A percentile compares a stretch with the other conserved stretches of the same genome.
Evolutionary conservation across 257 asterid species (phyloP).

Genomic region (Anisodus acutangulus): DNA sequence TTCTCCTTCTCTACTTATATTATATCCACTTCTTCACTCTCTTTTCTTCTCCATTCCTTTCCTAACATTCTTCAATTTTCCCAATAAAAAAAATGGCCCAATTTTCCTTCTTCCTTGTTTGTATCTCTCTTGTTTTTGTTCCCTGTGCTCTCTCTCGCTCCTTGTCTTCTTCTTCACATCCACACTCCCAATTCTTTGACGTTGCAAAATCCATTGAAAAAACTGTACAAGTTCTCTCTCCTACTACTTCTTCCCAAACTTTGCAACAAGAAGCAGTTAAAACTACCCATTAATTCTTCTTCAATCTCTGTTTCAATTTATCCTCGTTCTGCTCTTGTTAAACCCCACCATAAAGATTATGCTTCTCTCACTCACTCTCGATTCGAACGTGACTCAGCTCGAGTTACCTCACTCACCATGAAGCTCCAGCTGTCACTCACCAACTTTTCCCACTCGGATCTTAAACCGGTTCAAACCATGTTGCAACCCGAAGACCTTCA

Average conservation of each 20-base stretch:
- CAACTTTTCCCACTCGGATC: constrained; percentile 34
- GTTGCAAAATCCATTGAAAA: constrained; percentile 32
- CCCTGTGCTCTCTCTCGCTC: constrained; percentile 13
- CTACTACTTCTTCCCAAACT: background rate
- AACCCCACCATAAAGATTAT: constrained; percentile 44
- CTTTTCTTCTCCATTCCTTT: background rate
- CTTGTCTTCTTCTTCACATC: background rate
- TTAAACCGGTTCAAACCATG: constrained; percentile 38
- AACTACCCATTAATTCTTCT: constrained; percentile 24
- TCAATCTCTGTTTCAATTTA: constrained; percentile 53
- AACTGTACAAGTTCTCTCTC: constrained; percentile 33
- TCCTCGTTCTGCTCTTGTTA: constrained; percentile 54
- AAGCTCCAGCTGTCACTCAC: constrained; percentile 34
- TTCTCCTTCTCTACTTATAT: background rate
- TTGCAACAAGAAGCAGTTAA: background rate
- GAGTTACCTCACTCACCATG: constrained; percentile 48
- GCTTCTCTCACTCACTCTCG: constrained; percentile 56
- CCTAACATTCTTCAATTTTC: background rate
- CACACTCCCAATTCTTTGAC: constrained; percentile 29
- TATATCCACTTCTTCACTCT: background rate
- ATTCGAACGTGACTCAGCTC: constrained; percentile 58
- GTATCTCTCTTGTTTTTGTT: background rate
- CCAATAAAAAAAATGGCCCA: background rate
- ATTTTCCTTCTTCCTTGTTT: constrained; percentile 19
- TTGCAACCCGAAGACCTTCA: constrained; percentile 43